Evolutionary conservation across 1,139 yeast genomes (phyloP), one percentile per base, ranked within the genome.

Genomic region (Hyphopichia khmerensis): DNA sequence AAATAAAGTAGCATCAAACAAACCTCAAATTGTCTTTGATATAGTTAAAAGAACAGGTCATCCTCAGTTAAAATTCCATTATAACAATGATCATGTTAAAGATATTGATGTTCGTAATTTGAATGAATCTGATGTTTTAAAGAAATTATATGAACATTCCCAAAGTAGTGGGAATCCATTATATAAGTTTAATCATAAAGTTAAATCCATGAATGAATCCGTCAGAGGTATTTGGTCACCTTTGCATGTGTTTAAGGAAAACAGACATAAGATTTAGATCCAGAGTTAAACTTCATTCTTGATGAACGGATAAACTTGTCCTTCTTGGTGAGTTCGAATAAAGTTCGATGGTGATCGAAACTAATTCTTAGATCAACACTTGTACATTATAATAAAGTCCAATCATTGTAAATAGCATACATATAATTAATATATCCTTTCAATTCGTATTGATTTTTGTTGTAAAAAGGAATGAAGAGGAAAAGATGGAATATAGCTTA

Each of bases 171-270:
- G 78, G 36, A 64, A 65, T 42, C 61, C 62, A 10, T 64, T 69
- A 45, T 66, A 69, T 61, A 73, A 72, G 52, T 71, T 53, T 57
- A 73, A 73, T 62, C 82, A 85, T 51, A 84, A 86, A 52, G 98
- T 93, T 35, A 78, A 81, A 62, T 84, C 96, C 36, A 65, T 76
- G 46, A 93, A 91, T 62, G 80, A 79, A 47, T 84, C 96, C 40
- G 93, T 93, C 15, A 85, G 99, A 75, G 99, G 99, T 56, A 76
- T 93, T 41, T 93, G 99, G 99, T 89, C 97, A 39, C 99, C 99
- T 43, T 75, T 93, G 72, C 97, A 93, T 61, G 82, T 78, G 41
- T 82, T 81, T 47, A 84, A 87, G 62, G 71, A 72, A 33, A 72
- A 71, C 59, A 81, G 95, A 67, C 84, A 79, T 69, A 83, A 76